A percentile compares a stretch with the other conserved stretches of the same genome.
These are phyloP conservation scores for Marchantia paleacea DNA, from an alignment of 225 moss, liverwort and hornwort species.

Conservation along the genomic window DNA sequence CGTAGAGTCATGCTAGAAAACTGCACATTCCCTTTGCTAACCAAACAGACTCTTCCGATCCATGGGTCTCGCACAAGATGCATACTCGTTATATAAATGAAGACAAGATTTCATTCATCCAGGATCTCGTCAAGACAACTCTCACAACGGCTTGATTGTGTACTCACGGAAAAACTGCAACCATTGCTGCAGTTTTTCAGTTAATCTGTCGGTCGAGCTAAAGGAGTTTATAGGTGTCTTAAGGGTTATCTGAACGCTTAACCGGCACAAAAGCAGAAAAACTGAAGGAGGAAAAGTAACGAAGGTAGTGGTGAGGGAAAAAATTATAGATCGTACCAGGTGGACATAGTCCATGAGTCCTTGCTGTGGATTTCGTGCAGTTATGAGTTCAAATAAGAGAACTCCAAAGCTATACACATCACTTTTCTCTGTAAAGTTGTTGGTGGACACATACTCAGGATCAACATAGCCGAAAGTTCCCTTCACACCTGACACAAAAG, in stretches of 20 bases:
- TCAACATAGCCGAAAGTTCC: slow-evolving; percentile 97
- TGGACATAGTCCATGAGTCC: slow-evolving; percentile 99
- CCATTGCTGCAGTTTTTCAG: too few species aligned
- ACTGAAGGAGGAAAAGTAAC: neutral
- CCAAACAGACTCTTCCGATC: too few species aligned
- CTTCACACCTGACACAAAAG: slow-evolving; percentile 80
- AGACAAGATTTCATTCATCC: too few species aligned
- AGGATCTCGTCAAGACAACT: too few species aligned
- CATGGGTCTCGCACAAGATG: too few species aligned
- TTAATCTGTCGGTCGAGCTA: too few species aligned
- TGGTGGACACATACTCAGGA: slow-evolving; percentile 82
- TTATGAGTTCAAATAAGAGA: slow-evolving; percentile 92
- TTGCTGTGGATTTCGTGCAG: slow-evolving; percentile 90
- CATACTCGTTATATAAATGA: too few species aligned
- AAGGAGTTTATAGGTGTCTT: neutral
- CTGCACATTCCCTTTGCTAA: too few species aligned
- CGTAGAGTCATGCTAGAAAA: too few species aligned
- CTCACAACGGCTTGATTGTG: too few species aligned
- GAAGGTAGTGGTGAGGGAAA: neutral
- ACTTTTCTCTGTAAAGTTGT: slow-evolving; percentile 84
- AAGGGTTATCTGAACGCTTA: neutral
- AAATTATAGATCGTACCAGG: slow-evolving; percentile 45
- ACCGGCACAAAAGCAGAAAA: neutral
- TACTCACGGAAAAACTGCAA: too few species aligned
- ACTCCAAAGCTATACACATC: slow-evolving; percentile 98